Base-by-base conservation (phyloP, 2,329 filamentous ascomycete genomes). In the Mycosphaerella arachidis region DNA sequence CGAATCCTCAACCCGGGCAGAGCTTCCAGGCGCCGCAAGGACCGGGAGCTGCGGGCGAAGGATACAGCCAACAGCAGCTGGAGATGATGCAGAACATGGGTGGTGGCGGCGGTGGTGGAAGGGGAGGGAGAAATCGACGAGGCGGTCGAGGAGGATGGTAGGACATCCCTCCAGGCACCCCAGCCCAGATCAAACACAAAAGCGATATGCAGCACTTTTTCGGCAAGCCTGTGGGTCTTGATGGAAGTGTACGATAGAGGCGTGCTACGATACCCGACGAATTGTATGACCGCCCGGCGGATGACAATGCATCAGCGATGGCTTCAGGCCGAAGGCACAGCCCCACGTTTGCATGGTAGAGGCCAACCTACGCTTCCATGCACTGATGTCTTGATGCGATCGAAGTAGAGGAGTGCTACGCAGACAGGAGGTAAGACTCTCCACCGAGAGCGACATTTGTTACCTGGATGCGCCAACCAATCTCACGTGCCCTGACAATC, bases 21-120 rank as follows among this genome's bases (percentile, higher is more conserved):
- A 68, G 66, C 12, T 68, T 70, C 24, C 70, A 72, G 59, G 67
- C 68, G 35, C 69, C 68, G 9, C 55, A 59, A 40, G 68, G 68
- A 6, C 68, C 67, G 27, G 59, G 62, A 27, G 66, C 58, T 48
- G 62, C 57, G 6, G 64, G 62, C 10, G 71, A 72, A 31, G 71
- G 72, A 1, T 72, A 69, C 57, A 72, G 70, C 51, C 61, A 67
- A 56, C 72, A 73, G 66, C 72, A 74, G 50, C 65, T 74, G 48
- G 71, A 68, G 2, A 73, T 74, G 54, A 71, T 74, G 70, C 64
- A 71, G 43, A 65, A 56, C 63, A 67, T 31, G 67, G 67, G 40
- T 60, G 65, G 45, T 56, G 61, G 48, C 18, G 68, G 70, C n/a
- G 66, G 71, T 24, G 67, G 71, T 7, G 61, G 71, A 29, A 66